A percentile compares a stretch with the other conserved stretches of the same genome.
phyloP scores from a whole-genome alignment of 192 early-diverging fungal species.

The Hyaloraphidium curvatum region DNA sequence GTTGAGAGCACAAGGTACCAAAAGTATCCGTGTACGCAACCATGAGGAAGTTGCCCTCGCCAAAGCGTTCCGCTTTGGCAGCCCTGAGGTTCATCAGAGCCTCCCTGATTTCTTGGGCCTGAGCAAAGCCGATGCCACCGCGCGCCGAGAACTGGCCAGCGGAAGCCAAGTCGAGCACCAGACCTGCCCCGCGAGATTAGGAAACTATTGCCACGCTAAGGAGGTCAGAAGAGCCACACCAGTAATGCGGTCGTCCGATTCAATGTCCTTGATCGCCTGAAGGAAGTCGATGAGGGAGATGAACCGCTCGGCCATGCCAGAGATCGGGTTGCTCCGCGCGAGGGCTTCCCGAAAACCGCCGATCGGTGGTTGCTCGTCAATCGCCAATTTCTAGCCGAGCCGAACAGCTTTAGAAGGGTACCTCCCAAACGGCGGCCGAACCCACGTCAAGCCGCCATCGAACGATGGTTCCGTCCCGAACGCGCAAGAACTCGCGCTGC shows the following conservation, averaged over 20 bases:
- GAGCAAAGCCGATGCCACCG: constrained; percentile 21
- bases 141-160: background rate
- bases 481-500: background rate
- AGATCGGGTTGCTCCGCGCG: background rate
- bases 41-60: constrained; percentile 21
- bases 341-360: background rate
- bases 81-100: constrained; percentile 27
- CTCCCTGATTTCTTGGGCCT: constrained; percentile 38
- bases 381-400: background rate
- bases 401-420: background rate
- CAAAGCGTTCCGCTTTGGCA: constrained; percentile 25
- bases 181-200: no score
- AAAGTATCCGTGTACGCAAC: constrained; percentile 48
- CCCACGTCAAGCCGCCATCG: background rate
- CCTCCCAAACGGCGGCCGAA: background rate
- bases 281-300: background rate
- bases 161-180: background rate
- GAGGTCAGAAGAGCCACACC: no score
- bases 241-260: background rate
- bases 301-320: background rate
- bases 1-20: constrained; percentile 12
- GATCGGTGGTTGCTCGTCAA: background rate
- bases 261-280: background rate
- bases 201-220: no score
- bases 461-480: background rate